Evolutionary conservation across 352 stramenopile genomes (phyloP), one percentile per base, ranked within the genome.

Genomic region (Globisporangium radiosum): DNA sequence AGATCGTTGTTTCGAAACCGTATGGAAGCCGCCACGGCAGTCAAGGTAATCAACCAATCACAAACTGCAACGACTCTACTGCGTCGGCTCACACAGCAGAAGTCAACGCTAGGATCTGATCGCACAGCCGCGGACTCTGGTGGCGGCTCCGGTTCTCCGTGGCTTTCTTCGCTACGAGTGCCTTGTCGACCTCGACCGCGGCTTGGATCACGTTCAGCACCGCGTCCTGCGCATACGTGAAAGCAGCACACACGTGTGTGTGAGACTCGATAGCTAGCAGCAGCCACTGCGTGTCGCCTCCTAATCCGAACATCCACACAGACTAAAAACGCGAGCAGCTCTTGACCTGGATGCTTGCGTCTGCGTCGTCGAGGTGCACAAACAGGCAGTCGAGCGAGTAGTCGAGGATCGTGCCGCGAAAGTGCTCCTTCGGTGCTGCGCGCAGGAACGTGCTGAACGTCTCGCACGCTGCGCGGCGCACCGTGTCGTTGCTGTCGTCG

Each of bases 321-420:
- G 38, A 63, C 25, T 33, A 33, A 33, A 33, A 1, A 33, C 25
- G 25, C 25, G 25, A 33, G 25, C 25, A 33, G 25, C 25, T 33
- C 25, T 33, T 2, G 25, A 89, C 82, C 75, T 96, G 87, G 25
- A 97, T 95, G 40, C 81, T 75, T 17, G 72, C 64, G 25, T 97
- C 90, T 2, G 87, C 76, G 62, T 97, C 90, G 58, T 97, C 90
- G 17, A 97, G 65, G 62, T 97, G 90, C 47, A 97, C 84, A 63
- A 97, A 94, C 44, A 97, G 70, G 51, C 87, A 92, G 63, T 97
- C 90, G 54, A 94, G 70, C 39, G 88, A 84, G 68, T 96, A 97
- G 56, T 96, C 76, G 62, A 97, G 88, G 60, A 96, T 90, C 13
- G 88, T 95, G 62, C 90, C 89, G 61, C 67, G 70, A 56, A 97